Evolutionary conservation across 163 green algal genomes (phyloP).

Genomic region (Botryococcus braunii): DNA sequence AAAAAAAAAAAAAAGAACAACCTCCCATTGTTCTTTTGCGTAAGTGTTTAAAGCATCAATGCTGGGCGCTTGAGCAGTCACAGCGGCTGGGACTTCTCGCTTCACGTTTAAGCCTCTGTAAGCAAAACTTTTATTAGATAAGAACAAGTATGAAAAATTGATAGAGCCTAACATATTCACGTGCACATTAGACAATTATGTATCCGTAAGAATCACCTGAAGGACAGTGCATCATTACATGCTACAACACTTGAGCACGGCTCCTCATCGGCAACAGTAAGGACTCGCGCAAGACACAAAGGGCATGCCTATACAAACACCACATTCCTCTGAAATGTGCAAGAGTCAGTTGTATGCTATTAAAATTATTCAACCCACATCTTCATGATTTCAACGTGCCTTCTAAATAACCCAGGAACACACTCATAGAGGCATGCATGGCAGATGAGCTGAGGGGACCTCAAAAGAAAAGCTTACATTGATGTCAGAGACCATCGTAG

Average conservation of each 20-base stretch:
- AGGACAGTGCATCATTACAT: not conserved
- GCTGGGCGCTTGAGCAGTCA: conserved; percentile 5
- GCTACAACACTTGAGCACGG: not conserved
- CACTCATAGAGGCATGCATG: not conserved
- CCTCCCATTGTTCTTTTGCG: conserved; percentile 35
- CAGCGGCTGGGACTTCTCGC: not conserved
- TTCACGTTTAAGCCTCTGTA: conserved; percentile 1
- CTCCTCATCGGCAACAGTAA: not conserved
- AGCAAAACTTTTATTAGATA: not conserved
- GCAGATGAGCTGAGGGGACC: not conserved
- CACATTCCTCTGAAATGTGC: not conserved
- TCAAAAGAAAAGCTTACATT: conserved; percentile 11
- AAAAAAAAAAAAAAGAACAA: not conserved
- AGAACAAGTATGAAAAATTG: not conserved
- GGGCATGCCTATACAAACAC: not conserved
- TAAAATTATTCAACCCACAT: not conserved
- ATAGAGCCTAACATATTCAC: not conserved
- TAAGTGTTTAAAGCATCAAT: conserved; percentile 22
- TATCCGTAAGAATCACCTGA: not conserved
- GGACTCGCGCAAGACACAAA: not conserved
- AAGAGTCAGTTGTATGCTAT: not conserved
- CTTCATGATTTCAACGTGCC: not conserved
- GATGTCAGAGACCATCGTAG: conserved; percentile 28
- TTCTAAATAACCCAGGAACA: not conserved
- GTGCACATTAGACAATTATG: not conserved